Evolutionary conservation across 345 rosid species (phyloP).

Genomic region (Angophora floribunda): DNA sequence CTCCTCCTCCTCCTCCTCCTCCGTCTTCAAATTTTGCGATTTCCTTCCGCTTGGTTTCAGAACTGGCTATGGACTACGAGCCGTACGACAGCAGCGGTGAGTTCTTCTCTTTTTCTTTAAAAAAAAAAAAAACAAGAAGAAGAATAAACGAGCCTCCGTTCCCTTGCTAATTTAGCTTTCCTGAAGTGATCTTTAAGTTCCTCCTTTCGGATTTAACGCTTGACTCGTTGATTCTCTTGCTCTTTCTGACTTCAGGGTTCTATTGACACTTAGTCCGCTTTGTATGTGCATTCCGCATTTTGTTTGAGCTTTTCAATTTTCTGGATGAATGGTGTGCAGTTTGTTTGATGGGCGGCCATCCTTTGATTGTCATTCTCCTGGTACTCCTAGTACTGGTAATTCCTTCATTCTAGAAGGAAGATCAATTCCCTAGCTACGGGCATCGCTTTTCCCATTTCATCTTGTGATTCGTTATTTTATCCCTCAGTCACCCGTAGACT

Average conservation of each 20-base stretch:
- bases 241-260: background rate
- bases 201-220: background rate
- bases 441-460: background rate
- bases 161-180: background rate
- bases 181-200: background rate
- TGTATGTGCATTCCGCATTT: background rate
- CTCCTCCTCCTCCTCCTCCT: background rate
- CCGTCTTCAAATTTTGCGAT: background rate
- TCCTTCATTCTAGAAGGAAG: background rate
- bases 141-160: background rate
- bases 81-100: slow-evolving; percentile 73
- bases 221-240: background rate
- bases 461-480: background rate
- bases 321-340: background rate
- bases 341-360: background rate
- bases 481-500: background rate
- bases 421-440: background rate
- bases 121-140: background rate
- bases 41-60: slow-evolving; percentile 6
- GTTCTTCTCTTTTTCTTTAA: slow-evolving; percentile 7
- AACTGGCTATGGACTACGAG: slow-evolving; percentile 47
- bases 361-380: background rate
- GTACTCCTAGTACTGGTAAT: background rate
- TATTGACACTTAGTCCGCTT: background rate
- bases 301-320: background rate